Conservation (phyloP, 129 eudicot species). For the Escallonia rubra region DNA sequence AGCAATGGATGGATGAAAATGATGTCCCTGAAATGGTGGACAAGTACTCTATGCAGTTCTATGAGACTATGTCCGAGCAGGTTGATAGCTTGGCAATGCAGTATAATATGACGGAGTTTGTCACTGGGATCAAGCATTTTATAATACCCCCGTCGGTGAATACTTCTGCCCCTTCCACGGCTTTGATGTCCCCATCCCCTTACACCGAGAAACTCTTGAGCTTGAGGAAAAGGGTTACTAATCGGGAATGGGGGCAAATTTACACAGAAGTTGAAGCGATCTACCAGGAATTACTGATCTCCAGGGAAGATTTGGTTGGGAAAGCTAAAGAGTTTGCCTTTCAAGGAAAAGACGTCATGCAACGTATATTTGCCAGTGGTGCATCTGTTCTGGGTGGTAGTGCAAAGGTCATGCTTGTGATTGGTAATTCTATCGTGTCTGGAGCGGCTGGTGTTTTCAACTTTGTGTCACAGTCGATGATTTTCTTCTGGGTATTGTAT, state of each 20-base stretch:
- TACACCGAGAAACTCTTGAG: constrained; percentile 62
- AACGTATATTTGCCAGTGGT: constrained; percentile 67
- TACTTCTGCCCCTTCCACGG: constrained; percentile 44
- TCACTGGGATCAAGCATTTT: constrained; percentile 71
- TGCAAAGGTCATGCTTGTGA: constrained; percentile 50
- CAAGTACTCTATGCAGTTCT: constrained; percentile 57
- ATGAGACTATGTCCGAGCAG: constrained; percentile 72
- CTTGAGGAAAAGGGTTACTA: constrained; percentile 51
- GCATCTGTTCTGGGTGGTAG: constrained; percentile 76
- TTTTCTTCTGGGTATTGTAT: constrained; percentile 87
- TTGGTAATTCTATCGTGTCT: constrained; percentile 63
- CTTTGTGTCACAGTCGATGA: constrained; percentile 74
- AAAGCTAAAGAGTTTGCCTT: constrained; percentile 77
- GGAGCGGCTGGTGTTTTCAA: constrained; percentile 84
- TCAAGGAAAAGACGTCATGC: constrained; percentile 77
- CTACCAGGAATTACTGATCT: constrained; percentile 48
- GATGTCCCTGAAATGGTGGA: constrained; percentile 88
- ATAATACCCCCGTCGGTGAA: constrained; percentile 41
- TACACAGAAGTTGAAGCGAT: constrained; percentile 66
- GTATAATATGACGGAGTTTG: constrained; percentile 83
- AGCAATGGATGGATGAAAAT: constrained; percentile 90
- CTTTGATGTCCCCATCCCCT: constrained; percentile 44
- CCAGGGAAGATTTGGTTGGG: constrained; percentile 63
- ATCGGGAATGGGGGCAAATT: constrained; percentile 76
- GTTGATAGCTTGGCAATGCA: constrained; percentile 79